A percentile compares a stretch with the other conserved stretches of the same genome.
These are phyloP conservation scores for Russula lepida DNA, from an alignment of 768 basidiomycete genomes.

Conservation along the genomic window DNA sequence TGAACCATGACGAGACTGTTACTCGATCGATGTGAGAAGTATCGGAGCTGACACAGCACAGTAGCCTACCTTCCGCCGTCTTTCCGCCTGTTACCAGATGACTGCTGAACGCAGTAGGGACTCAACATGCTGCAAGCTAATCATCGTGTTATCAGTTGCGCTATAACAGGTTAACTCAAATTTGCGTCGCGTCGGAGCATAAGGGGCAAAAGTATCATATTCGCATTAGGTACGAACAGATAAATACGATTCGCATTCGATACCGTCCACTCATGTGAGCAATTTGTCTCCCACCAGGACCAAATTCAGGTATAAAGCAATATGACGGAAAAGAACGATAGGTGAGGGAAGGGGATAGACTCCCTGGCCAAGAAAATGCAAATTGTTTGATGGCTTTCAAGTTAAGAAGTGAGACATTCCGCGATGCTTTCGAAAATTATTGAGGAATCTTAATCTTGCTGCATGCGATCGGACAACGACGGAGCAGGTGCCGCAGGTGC, in stretches of 20 bases:
- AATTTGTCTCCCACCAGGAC: background rate
- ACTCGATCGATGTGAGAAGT: too few relatives aligned
- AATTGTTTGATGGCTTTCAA: background rate
- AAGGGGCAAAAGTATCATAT: background rate
- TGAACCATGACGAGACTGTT: too few relatives aligned
- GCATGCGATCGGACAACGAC: conserved; percentile 10
- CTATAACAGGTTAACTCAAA: too few relatives aligned
- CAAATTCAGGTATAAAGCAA: background rate
- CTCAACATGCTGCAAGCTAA: too few relatives aligned
- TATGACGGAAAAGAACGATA: background rate
- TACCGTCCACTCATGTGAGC: background rate
- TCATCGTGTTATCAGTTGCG: too few relatives aligned
- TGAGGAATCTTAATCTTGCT: background rate
- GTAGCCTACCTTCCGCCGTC: too few relatives aligned
- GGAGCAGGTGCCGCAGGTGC: background rate
- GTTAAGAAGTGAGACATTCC: background rate
- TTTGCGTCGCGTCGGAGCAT: too few relatives aligned
- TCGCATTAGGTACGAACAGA: background rate
- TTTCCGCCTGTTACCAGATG: too few relatives aligned
- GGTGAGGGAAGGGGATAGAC: background rate
- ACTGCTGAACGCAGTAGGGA: too few relatives aligned
- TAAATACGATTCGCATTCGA: background rate
- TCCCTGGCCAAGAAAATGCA: background rate
- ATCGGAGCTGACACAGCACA: too few relatives aligned
- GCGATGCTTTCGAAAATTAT: background rate